A percentile compares a stretch with the other conserved stretches of the same genome.
These are phyloP conservation scores for Pythium volutum DNA, from an alignment of 352 stramenopile genomes.

Conservation along the genomic window DNA sequence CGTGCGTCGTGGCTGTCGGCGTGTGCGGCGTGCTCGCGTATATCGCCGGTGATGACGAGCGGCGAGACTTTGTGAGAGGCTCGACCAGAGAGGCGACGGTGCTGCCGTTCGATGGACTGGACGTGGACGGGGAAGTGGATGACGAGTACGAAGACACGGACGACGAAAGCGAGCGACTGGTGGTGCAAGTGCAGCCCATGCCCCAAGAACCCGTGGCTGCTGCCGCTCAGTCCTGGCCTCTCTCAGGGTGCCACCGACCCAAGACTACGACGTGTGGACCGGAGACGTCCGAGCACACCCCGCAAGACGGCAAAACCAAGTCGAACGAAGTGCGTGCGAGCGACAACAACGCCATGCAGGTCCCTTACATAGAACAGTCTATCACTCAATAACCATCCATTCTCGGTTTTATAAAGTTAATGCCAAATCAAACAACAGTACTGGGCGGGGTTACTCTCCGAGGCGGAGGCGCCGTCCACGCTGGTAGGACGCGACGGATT, in stretches of 20 bases:
- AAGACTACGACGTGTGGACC: too few species aligned
- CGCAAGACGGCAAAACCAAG: too few species aligned
- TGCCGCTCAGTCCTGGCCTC: background rate
- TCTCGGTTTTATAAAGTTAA: too few species aligned
- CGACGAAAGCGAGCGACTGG: slow-evolving; percentile 12
- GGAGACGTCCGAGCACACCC: too few species aligned
- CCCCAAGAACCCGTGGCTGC: background rate
- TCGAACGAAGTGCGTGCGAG: too few species aligned
- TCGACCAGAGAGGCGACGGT: background rate
- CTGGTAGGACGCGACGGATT: background rate
- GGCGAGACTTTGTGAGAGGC: slow-evolving; percentile 8
- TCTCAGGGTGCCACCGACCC: background rate
- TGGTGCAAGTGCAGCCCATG: too few species aligned
- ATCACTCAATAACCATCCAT: background rate
- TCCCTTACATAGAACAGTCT: background rate
- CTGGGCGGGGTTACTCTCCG: background rate
- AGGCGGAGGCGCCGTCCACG: background rate
- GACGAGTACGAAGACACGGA: slow-evolving; percentile 23
- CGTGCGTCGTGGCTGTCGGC: slow-evolving; percentile 1
- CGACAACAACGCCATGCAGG: too few species aligned
- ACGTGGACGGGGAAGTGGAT: slow-evolving; percentile 14
- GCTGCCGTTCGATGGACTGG: slow-evolving; percentile 4
- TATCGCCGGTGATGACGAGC: slow-evolving; percentile 5
- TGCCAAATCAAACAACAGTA: background rate
- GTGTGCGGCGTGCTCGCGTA: slow-evolving; percentile 12